A percentile compares a stretch with the other conserved stretches of the same genome.
Conservation (phyloP, 345 rosid genomes). For the Gossypium turneri region DNA sequence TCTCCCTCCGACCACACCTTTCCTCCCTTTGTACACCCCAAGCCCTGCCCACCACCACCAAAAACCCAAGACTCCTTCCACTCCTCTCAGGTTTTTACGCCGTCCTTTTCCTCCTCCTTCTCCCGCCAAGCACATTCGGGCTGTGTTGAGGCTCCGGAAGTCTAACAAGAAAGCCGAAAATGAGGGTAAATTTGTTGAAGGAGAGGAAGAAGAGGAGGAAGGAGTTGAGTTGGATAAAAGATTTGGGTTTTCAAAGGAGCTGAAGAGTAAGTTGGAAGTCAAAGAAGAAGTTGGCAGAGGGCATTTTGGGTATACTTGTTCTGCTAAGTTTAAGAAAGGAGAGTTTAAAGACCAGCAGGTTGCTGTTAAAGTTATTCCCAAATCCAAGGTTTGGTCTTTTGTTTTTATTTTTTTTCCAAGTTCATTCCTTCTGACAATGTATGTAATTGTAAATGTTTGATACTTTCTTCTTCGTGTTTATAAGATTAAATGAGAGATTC, state of each 20-base stretch:
- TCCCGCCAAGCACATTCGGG: constrained; percentile 85
- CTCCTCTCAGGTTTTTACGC: constrained; percentile 68
- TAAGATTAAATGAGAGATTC: neutral
- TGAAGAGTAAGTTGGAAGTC: constrained; percentile 55
- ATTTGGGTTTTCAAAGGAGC: constrained; percentile 82
- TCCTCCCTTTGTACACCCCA: constrained; percentile 56
- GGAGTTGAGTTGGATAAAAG: constrained; percentile 72
- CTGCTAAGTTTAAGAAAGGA: constrained; percentile 89
- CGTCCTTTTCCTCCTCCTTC: constrained; percentile 88
- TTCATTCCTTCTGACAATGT: neutral
- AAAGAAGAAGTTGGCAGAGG: constrained; percentile 96
- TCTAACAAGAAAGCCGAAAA: constrained; percentile 35
- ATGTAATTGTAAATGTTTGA: neutral
- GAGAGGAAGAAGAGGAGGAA: constrained; percentile 37
- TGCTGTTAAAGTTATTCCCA: constrained; percentile 93
- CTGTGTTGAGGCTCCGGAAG: constrained; percentile 58
- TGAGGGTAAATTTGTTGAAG: constrained; percentile 35
- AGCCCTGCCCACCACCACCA: constrained; percentile 53
- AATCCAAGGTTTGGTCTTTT: constrained; percentile 58
- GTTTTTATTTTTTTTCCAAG: neutral
- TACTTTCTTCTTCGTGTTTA: neutral
- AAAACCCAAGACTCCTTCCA: constrained; percentile 51
- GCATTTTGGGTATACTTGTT: constrained; percentile 95
- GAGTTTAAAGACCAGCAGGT: constrained; percentile 77
- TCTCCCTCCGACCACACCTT: constrained; percentile 29